Percentiles rank a stretch among this genome's conserved stretches.
phyloP scores from a whole-genome alignment of 192 early-diverging fungal genomes.

The Rhizoclosmatium globosum region DNA sequence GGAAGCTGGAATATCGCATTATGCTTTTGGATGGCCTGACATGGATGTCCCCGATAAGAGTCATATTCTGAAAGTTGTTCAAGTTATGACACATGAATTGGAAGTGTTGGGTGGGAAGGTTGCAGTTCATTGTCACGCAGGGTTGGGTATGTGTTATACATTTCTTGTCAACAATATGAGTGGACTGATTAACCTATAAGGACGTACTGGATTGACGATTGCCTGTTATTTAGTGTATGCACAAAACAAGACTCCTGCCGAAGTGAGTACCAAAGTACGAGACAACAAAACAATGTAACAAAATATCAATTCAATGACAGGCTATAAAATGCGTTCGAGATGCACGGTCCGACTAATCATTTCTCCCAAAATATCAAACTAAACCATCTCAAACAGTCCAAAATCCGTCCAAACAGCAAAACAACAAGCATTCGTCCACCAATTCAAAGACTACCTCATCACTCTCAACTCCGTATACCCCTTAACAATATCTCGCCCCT shows the following conservation, averaged over 20 bases:
- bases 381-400: too few species aligned
- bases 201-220: slow-evolving; percentile 58
- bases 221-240: slow-evolving; percentile 60
- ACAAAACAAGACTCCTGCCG: slow-evolving; percentile 30
- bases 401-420: too few species aligned
- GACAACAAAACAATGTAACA: background rate
- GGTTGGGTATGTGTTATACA: slow-evolving; percentile 44
- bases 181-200: background rate
- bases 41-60: slow-evolving; percentile 54
- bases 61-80: slow-evolving; percentile 52
- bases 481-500: too few species aligned
- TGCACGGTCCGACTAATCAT: too few species aligned
- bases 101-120: slow-evolving; percentile 41
- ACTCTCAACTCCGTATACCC: too few species aligned
- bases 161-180: background rate
- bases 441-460: too few species aligned
- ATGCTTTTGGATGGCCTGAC: slow-evolving; percentile 59
- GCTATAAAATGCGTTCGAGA: too few species aligned
- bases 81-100: slow-evolving; percentile 56
- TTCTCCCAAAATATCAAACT: too few species aligned
- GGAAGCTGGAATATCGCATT: slow-evolving; percentile 53
- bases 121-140: slow-evolving; percentile 64
- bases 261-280: slow-evolving; percentile 46
- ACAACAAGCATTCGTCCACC: too few species aligned
- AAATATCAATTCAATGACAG: too few species aligned